Evolutionary conservation across 768 basidiomycete species (phyloP).

Genomic region (Calocybe cyanea): DNA sequence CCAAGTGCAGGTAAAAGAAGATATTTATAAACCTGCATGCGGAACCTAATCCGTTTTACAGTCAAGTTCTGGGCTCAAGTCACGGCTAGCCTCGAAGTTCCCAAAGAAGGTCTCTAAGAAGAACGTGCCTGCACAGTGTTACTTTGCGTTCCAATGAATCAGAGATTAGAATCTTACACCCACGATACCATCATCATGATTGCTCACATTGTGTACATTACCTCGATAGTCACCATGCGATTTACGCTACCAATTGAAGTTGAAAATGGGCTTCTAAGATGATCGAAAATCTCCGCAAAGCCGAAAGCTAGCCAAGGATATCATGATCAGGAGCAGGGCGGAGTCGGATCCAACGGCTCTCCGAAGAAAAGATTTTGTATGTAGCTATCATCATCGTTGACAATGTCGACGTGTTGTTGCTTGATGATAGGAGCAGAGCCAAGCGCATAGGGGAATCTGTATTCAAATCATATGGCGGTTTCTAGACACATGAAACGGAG

Average conservation of each 20-base stretch:
- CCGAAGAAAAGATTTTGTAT: neutral
- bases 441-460: too few species aligned
- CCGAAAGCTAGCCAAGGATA: neutral
- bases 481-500: neutral
- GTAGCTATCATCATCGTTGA: neutral
- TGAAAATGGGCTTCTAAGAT: too few species aligned
- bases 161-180: slow-evolving; percentile 5
- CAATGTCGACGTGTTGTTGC: neutral
- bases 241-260: too few species aligned
- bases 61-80: slow-evolving; percentile 3
- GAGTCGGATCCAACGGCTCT: neutral
- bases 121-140: slow-evolving; percentile 12
- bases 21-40: neutral
- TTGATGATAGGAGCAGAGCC: too few species aligned
- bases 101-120: slow-evolving; percentile 14
- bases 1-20: slow-evolving; percentile 7
- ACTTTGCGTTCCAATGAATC: slow-evolving; percentile 13
- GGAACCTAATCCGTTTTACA: neutral
- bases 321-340: neutral
- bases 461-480: neutral
- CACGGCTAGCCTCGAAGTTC: slow-evolving; percentile 10
- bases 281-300: neutral
- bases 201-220: neutral
- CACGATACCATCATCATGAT: slow-evolving; percentile 1
- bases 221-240: neutral